Evolutionary conservation across 1,284 basidiomycete species (phyloP), one percentile per base, ranked within the genome.

Genomic region (Pyrrhoderma noxium): DNA sequence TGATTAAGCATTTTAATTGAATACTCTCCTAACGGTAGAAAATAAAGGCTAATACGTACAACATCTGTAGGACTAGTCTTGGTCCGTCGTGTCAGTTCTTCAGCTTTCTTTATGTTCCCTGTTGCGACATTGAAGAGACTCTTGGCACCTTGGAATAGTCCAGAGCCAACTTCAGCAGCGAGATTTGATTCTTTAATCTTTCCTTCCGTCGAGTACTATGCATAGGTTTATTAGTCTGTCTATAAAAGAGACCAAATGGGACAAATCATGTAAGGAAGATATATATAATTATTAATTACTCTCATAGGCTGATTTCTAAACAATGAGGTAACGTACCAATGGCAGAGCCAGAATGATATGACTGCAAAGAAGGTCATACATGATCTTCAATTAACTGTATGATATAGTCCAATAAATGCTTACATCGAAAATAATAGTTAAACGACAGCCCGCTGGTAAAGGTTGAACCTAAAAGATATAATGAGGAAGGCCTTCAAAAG

Each of bases 181-280:
- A 91, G 70, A 65, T 94, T 93, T 31, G 92, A 89, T 63, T 94
- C 92, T 67, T 96, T 96, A 66, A 96, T 73, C 63, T 89, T 93
- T 49, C 93, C 93, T 67, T 94, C 89, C 4, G 91, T 94, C 25
- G 89, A 86, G 70, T 95, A 96, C 82, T 86, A 27, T 8, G 21
- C 16, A 42, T 11, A 21, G 44, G 40, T n/a, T n/a, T n/a, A n/a
- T n/a, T n/a, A n/a, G n/a, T n/a, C n/a, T 37, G 37, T 34, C 1
- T 40, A 35, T n/a, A 31, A n/a, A n/a, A n/a, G n/a, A n/a, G n/a
- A n/a, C n/a, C 23, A 42, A 16, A 7, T 49, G 39, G 36, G 22
- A 64, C 73, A 44, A 60, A 81, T 78, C 42, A 78, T 73, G 61
- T 80, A 83, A 8, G 79, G 79, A 34, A 82, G 69, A 61, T 83